Percentiles rank a stretch among this genome's conserved stretches.
Evolutionary conservation across 2,329 filamentous ascomycete genomes (phyloP).

Genomic region (Tympanopsis confertula): DNA sequence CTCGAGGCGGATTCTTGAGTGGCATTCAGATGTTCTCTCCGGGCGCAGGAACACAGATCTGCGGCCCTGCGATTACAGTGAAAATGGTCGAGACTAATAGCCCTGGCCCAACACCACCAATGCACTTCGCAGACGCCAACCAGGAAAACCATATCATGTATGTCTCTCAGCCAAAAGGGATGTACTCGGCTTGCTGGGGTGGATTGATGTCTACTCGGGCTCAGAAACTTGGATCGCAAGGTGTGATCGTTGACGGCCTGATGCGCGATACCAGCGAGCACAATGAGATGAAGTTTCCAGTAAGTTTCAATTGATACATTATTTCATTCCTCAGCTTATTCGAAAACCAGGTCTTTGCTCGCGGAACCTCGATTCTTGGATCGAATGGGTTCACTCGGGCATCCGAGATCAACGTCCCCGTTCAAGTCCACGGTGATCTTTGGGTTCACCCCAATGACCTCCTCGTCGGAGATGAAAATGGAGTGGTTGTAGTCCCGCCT

Average conservation of each 20-base stretch:
- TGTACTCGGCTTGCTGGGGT: slow-evolving; percentile 16
- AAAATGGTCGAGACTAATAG: slow-evolving; percentile 14
- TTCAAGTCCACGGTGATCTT: slow-evolving; percentile 12
- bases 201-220: slow-evolving; percentile 16
- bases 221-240: slow-evolving; percentile 12
- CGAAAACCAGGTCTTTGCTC: slow-evolving; percentile 17
- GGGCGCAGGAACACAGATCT: no score
- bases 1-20: slow-evolving; percentile 12
- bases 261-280: slow-evolving; percentile 16
- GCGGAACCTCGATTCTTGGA: slow-evolving; percentile 13
- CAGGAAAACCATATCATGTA: slow-evolving; percentile 12
- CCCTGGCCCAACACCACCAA: slow-evolving; percentile 10
- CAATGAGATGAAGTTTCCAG: slow-evolving; percentile 8
- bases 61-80: slow-evolving; percentile 15
- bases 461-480: slow-evolving; percentile 14
- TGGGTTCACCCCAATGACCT: slow-evolving; percentile 17
- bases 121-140: slow-evolving; percentile 16
- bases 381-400: slow-evolving; percentile 16
- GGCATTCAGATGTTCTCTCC: slow-evolving; percentile 12
- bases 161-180: slow-evolving; percentile 13
- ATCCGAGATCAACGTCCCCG: slow-evolving; percentile 13
- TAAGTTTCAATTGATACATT: no score
- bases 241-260: slow-evolving; percentile 14
- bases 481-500: slow-evolving; percentile 14
- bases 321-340: no score